phyloP scores from a whole-genome alignment of 441 rosid genomes.

The Flueggea neowawraea region DNA sequence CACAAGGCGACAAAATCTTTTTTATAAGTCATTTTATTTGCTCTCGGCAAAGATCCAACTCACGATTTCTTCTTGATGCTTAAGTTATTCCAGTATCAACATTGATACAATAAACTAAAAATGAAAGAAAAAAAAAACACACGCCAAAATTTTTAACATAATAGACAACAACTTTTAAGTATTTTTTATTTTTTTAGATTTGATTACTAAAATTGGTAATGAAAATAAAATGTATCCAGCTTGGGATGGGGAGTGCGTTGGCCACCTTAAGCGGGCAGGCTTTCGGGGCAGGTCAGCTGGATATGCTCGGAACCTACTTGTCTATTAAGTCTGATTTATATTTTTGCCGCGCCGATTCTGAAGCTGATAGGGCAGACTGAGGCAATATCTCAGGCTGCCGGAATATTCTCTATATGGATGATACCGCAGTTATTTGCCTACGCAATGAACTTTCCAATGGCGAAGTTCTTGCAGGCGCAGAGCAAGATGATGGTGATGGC shows the following conservation, averaged over 20 bases:
- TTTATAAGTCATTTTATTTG: slow-evolving; percentile 18
- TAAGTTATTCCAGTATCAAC: no score
- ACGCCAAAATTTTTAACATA: no score
- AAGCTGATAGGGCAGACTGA: slow-evolving; percentile 55
- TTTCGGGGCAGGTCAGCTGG: slow-evolving; percentile 64
- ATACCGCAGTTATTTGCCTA: slow-evolving; percentile 89
- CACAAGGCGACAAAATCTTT: slow-evolving; percentile 12
- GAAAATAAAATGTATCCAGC: slow-evolving; percentile 39
- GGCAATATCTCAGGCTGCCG: slow-evolving; percentile 61
- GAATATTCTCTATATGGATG: slow-evolving; percentile 55
- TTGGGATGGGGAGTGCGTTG: slow-evolving; percentile 82
- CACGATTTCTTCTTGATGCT: no score
- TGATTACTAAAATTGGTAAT: slow-evolving; percentile 41
- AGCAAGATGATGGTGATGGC: slow-evolving; percentile 76
- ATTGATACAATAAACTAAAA: no score
- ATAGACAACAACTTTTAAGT: no score
- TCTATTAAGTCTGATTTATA: slow-evolving; percentile 49
- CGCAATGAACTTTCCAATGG: slow-evolving; percentile 73
- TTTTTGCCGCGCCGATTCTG: slow-evolving; percentile 61
- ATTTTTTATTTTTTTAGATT: no score
- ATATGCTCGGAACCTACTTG: slow-evolving; percentile 68
- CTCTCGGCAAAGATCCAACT: no score
- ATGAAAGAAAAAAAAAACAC: no score
- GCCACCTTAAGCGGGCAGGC: slow-evolving; percentile 84
- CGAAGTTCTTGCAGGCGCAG: slow-evolving; percentile 82